phyloP scores from a whole-genome alignment of 805 yeast genomes.

The Limtongozyma cylindracea region DNA sequence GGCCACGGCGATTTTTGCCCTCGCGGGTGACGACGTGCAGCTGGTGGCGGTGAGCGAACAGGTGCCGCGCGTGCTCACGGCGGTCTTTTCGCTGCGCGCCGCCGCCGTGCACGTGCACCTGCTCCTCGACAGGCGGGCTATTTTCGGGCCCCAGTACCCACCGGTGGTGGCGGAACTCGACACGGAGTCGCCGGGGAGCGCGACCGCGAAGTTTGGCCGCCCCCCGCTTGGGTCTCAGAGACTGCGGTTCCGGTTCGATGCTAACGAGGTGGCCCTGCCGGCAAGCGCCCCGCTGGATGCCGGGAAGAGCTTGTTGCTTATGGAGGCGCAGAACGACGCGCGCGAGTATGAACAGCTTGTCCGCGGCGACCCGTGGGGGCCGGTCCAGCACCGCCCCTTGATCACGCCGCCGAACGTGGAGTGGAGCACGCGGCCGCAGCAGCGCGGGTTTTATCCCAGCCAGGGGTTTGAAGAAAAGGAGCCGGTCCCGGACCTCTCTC shows the following conservation, averaged over 20 bases:
- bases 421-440: no score
- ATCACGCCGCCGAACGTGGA: no score
- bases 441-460: no score
- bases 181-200: not conserved
- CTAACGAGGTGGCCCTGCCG: no score
- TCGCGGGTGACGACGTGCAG: constrained; percentile 34
- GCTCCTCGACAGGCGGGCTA: constrained; percentile 12
- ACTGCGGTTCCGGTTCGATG: no score
- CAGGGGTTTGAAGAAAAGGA: no score
- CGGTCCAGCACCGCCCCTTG: constrained; percentile 2
- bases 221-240: no score
- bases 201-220: no score
- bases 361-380: constrained; percentile 3
- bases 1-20: constrained; percentile 37
- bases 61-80: constrained; percentile 6
- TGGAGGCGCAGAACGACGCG: constrained; percentile 21
- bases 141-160: constrained; percentile 11
- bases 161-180: constrained; percentile 14
- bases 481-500: constrained; percentile 37
- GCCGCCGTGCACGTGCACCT: constrained; percentile 15
- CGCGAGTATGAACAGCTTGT: constrained; percentile 19
- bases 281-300: no score
- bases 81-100: constrained; percentile 10
- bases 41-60: constrained; percentile 18
- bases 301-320: constrained; percentile 16